These are phyloP conservation scores for Silene noctiflora DNA, from an alignment of 179 eudicot genomes.

Conservation along the genomic window DNA sequence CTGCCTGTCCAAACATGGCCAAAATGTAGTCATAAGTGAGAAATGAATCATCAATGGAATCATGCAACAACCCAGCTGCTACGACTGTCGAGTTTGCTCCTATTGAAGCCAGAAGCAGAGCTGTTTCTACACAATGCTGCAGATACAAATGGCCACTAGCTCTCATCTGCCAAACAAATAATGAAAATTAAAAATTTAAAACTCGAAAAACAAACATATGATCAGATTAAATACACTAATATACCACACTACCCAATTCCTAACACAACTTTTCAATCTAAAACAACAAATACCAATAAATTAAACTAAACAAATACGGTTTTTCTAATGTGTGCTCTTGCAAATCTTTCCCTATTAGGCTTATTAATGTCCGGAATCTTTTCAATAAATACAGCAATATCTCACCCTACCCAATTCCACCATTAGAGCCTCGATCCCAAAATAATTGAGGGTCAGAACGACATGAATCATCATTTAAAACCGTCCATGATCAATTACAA, in stretches of 20 bases:
- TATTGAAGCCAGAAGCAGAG: conserved; percentile 62
- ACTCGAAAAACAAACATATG: neutral
- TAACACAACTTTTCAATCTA: too few species aligned
- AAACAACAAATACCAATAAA: too few species aligned
- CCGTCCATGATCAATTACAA: neutral
- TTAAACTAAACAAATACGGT: too few species aligned
- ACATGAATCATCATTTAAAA: too few species aligned
- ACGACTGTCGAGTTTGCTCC: conserved; percentile 87
- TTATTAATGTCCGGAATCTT: too few species aligned
- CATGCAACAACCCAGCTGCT: conserved; percentile 94
- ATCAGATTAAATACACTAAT: neutral
- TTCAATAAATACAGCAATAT: too few species aligned
- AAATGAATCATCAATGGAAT: conserved; percentile 83
- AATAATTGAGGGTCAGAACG: too few species aligned
- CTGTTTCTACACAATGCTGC: conserved; percentile 92
- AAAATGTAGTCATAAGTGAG: conserved; percentile 56
- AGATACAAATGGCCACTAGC: conserved; percentile 91
- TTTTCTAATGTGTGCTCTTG: too few species aligned
- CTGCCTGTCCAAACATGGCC: conserved; percentile 62
- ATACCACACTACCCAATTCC: neutral
- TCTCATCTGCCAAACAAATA: conserved; percentile 49
- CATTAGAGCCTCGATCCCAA: too few species aligned
- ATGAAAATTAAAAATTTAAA: conserved; percentile 14
- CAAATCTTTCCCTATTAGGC: too few species aligned
- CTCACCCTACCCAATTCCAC: too few species aligned